Base-by-base conservation (phyloP, 2,329 filamentous ascomycete genomes). In the Apiospora saccharicola region DNA sequence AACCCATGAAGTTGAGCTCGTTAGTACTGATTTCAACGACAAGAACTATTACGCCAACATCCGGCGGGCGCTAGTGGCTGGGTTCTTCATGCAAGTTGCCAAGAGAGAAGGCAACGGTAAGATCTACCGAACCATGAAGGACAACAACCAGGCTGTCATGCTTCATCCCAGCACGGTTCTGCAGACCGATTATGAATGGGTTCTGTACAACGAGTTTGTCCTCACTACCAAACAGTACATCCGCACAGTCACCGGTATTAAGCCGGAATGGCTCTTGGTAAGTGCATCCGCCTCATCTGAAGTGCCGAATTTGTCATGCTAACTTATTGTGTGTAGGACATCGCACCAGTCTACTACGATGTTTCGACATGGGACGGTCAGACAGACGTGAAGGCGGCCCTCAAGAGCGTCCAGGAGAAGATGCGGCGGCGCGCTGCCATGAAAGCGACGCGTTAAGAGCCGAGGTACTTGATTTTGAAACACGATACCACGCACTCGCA, bases 71-170 rank as follows among this genome's bases (percentile, higher is more conserved):
- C 89, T 99, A 19, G 92, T 98, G 16, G 90, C 95, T 0, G 96
- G 97, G 46, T 99, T 99, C 88, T 99, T 99, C 88, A 99, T 99
- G 96, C 96, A 99, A 82, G 94, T 98, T 30, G 97, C 96, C 73
- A 98, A 97, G 90, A 94, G 93, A 81, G 95, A 98, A 80, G 90
- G 90, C 70, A 92, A 90, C 43, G 93, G 94, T 80, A 98, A 98
- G 87, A 90, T 94, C 57, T 99, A 99, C 85, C 91, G 92, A 75
- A 99, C 96, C 1, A 92, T 99, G 81, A 99, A 98, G 86, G 97
- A 99, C 80, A 94, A 98, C 78, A 93, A 98, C 79, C 96, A 98
- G 84, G 93, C 90, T 67, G 96, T 99, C 67, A 88, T 98, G 77
- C 89, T 99, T 73, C 96, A 99, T 84, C 96, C 96, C 1, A 96